phyloP scores from a whole-genome alignment of 2,329 filamentous ascomycete species.

The Cercospora janseana region DNA sequence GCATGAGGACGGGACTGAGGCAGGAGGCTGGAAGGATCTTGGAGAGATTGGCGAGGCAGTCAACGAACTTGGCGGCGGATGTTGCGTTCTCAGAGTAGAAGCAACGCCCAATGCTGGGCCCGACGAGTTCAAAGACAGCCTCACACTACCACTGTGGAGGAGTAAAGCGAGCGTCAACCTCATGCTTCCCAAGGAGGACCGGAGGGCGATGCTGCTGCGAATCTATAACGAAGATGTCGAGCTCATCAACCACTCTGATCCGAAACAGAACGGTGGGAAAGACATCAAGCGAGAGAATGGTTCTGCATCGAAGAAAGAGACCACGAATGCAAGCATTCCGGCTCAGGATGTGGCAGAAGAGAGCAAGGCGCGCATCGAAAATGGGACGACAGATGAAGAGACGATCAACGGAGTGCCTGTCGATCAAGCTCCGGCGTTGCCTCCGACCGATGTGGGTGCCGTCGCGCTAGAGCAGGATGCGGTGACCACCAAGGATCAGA shows the following conservation, averaged over 20 bases:
- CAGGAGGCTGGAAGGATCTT: slow-evolving; percentile 68
- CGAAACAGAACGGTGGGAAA: slow-evolving; percentile 22
- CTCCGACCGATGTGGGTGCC: slow-evolving; percentile 27
- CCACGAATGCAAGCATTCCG: slow-evolving; percentile 18
- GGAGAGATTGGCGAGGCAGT: slow-evolving; percentile 86
- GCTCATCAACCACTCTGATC: slow-evolving; percentile 64
- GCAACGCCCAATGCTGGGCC: slow-evolving; percentile 32
- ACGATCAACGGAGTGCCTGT: slow-evolving; percentile 11
- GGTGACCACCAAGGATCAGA: slow-evolving; percentile 42
- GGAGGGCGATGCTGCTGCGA: slow-evolving; percentile 82
- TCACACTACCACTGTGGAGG: slow-evolving; percentile 92
- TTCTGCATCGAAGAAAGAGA: neutral
- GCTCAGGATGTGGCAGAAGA: slow-evolving; percentile 25
- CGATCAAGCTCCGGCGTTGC: slow-evolving; percentile 13
- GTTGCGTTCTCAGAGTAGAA: slow-evolving; percentile 78
- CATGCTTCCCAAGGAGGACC: slow-evolving; percentile 97
- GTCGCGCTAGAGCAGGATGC: slow-evolving; percentile 39
- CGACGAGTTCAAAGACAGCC: slow-evolving; percentile 66
- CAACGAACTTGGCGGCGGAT: slow-evolving; percentile 79
- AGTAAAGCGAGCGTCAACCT: slow-evolving; percentile 88
- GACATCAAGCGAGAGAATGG: slow-evolving; percentile 8
- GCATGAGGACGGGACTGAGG: slow-evolving; percentile 46
- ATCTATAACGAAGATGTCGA: slow-evolving; percentile 88
- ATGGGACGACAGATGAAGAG: slow-evolving; percentile 20
- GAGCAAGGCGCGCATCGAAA: slow-evolving; percentile 20